Base-by-base conservation (phyloP, 2,329 filamentous ascomycete genomes). In the Phialocephala sp. region DNA sequence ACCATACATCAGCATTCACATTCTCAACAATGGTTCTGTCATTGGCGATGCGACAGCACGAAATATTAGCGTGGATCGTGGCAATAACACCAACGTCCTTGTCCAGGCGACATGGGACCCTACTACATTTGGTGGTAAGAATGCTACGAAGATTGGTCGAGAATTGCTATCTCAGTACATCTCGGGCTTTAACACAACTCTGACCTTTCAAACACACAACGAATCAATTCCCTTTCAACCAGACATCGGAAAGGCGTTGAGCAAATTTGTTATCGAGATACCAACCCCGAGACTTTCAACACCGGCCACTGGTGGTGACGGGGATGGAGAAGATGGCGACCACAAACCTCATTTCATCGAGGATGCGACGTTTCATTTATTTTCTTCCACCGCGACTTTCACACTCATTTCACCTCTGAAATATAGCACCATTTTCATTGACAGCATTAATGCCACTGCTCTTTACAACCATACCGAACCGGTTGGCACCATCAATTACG, bases 381-480 rank as follows among this genome's bases (percentile, higher is more conserved):
- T 95, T 68, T 91, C 92, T 18, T 97, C 93, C 0, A 93, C 93
- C 0, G 94, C 94, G 3, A 88, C 90, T 0, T 97, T 99, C 77
- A 89, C 87, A 0, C 84, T 98, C 24, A 84, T 89, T 45, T 97
- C 94, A 0, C 95, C 95, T 0, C 82, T 98, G 9, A 79, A 82
- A 47, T 81, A 88, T 65, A 91, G 91, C 60, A 92, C 88, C 0
- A 79, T 98, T 20, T 91, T 88, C 72, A 85, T 99, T 68, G 92
- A 92, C 43, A 84, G 83, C 59, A 85, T 98, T 72, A 90, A 97
- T 74, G 94, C 94, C 8, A 93, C 90, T 1, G 93, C 95, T 0
- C 90, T 88, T 67, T 96, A 97, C 77, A 93, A 97, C 69, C 86
- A 91, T 67, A 91, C 89, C 9, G 88, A 94, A 60, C 85, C 88